Base-by-base conservation (phyloP, 371 early-diverging fungal species). In the Actinomortierella ambigua region DNA sequence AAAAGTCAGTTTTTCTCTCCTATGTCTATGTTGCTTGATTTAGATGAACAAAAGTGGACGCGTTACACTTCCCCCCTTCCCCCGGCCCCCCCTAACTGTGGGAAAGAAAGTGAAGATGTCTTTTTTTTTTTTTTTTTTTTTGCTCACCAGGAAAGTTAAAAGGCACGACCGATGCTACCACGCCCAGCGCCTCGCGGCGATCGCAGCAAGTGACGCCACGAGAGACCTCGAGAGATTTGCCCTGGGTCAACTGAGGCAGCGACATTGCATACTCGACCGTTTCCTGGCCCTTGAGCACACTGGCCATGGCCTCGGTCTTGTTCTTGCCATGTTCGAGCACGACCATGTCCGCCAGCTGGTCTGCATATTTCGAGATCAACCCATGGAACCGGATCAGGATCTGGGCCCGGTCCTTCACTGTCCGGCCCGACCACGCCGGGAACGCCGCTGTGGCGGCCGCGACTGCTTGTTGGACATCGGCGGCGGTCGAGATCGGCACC, bases 311-410 rank as follows among this genome's bases (percentile, higher is more conserved):
- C 60, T 85, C 86, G 1, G 73, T 69, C 57, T 69, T 68, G 57
- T 76, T 85, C 76, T 81, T 86, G 79, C 89, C 91, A 62, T 91
- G 91, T 62, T 91, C 91, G 28, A 79, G 66, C 41, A 86, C 89
- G 14, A 91, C 83, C 58, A 91, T 70, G 41, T 82, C 85, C 0
- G 86, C 88, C 11, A 91, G 79, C 68, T 91, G 88, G 20, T 85
- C 85, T 0, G 61, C 53, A 64, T 89, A 81, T 55, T 57, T 68
- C 34, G 66, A 61, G 39, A 90, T 61, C 26, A 79, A 57, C 15
- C 78, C 73, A 69, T 89, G 86, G 71, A 85, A 82, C 9, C 81
- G 69, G 52, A 90, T 76, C 61, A 90, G 66, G 46, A 81, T 67
- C 22, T 81, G 82, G 9, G 85, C 82, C 1, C 90, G 80, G 57